Evolutionary conservation across 1,284 basidiomycete species (phyloP).

Genomic region (Filobasidium uniguttulatum): DNA sequence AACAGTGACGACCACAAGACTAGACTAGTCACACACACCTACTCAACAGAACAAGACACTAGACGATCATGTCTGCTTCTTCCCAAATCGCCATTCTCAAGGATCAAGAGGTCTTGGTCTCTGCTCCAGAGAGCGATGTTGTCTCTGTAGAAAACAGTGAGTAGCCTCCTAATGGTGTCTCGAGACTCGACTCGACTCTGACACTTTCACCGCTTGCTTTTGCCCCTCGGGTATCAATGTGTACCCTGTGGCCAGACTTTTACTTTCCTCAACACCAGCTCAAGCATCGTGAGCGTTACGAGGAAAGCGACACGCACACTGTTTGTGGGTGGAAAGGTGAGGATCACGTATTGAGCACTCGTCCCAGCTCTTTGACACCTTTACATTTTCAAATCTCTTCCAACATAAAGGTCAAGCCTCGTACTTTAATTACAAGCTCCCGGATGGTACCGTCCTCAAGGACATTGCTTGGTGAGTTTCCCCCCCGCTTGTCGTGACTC

Average conservation of each 20-base stretch:
- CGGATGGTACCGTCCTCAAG: slow-evolving; percentile 26
- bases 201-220: background rate
- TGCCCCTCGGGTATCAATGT: background rate
- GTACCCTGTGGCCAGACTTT: slow-evolving; percentile 21
- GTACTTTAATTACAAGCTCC: slow-evolving; percentile 27
- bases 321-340: slow-evolving; percentile 30
- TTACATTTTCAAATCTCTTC: background rate
- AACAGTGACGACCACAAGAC: no score
- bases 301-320: slow-evolving; percentile 24
- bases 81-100: slow-evolving; percentile 24
- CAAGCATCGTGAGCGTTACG: slow-evolving; percentile 21
- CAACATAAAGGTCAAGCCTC: slow-evolving; percentile 27
- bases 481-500: background rate
- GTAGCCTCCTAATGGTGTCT: slow-evolving; percentile 6
- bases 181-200: background rate
- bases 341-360: slow-evolving; percentile 1
- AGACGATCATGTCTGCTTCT: slow-evolving; percentile 29
- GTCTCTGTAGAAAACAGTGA: slow-evolving; percentile 28
- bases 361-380: background rate
- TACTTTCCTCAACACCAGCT: slow-evolving; percentile 29
- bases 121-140: slow-evolving; percentile 23
- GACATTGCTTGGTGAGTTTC: slow-evolving; percentile 28
- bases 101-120: slow-evolving; percentile 23
- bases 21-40: no score
- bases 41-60: no score